Conservation (phyloP, 371 early-diverging fungal genomes). For the Mucor plumbeus region DNA sequence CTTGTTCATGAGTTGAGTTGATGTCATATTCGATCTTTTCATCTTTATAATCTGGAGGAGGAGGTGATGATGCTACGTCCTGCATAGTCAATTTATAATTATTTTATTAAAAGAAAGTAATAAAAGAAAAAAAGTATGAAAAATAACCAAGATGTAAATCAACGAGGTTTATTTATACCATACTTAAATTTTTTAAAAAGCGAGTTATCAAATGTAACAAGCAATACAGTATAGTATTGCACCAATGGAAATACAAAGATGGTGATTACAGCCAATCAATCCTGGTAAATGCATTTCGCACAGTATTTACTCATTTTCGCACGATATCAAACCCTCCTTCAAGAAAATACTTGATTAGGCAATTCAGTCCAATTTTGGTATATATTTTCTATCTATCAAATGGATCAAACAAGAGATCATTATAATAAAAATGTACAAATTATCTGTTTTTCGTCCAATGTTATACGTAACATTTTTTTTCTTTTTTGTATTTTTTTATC, state of each 20-base stretch:
- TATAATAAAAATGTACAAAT: constrained; percentile 4
- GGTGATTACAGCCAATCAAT: constrained; percentile 19
- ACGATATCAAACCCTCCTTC: constrained; percentile 19
- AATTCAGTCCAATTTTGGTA: constrained; percentile 30
- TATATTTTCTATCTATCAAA: constrained; percentile 3
- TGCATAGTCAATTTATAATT: constrained; percentile 10
- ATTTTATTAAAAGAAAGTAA: constrained; percentile 7
- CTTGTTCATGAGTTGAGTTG: constrained; percentile 28
- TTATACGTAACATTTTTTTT: background rate
- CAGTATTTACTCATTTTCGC: constrained; percentile 27
- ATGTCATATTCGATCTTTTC: constrained; percentile 48
- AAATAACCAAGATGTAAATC: background rate
- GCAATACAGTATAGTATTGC: background rate
- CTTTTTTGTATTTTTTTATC: background rate
- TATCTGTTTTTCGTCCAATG: background rate
- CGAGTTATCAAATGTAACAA: constrained; percentile 2
- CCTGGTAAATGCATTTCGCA: constrained; percentile 19
- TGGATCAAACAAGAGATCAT: background rate
- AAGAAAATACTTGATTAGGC: constrained; percentile 12
- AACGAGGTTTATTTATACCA: constrained; percentile 4
- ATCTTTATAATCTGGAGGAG: constrained; percentile 16
- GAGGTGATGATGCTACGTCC: constrained; percentile 5
- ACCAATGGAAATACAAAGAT: constrained; percentile 20
- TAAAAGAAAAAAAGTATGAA: constrained; percentile 8
- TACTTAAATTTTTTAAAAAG: background rate